Evolutionary conservation across 2,329 filamentous ascomycete genomes (phyloP), one percentile per base, ranked within the genome.

Genomic region (Cordyceps cicadae): DNA sequence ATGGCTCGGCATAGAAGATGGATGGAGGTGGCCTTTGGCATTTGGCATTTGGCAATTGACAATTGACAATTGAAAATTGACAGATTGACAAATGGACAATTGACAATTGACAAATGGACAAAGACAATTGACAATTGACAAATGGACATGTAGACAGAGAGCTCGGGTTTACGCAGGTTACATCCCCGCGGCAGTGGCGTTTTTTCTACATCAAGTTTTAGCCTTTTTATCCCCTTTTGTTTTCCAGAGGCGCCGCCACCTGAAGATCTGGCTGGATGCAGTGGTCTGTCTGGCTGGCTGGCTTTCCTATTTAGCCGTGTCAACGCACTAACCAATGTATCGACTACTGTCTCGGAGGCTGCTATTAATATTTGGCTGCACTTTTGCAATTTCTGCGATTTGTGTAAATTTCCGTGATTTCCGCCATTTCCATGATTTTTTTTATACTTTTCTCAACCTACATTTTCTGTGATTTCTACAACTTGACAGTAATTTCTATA

Each of bases 1-100:
- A 57, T 24, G 41, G 54, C 45, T 57, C 54, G 54, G 55, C 55
- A 24, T 58, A 58, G 46, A 24, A 24, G 24, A 24, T 24, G 24
- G 24, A 24, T 24, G 24, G n/a, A n/a, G n/a, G 24, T 24, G 24
- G 24, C 24, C 2, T 24, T 24, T 24, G 37, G 46, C 55, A 51
- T 3, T 24, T 50, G 54, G 14, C 29, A 29, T 5, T 29, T 29
- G 29, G 29, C 29, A 57, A 29, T 29, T 34, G 54, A 48, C 53
- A 46, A 24, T 24, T 50, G 54, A 7, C 29, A 29, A 7, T 29
- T 29, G 29, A 5, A 3, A 57, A 29, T 29, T 34, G 54, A 48
- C 53, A 46, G n/a, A n/a, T n/a, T n/a, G n/a, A n/a, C n/a, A 24
- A 57, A 29, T 29, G 24, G 54, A 48, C 53, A 46, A 24, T 29